phyloP scores from a whole-genome alignment of 805 yeast species.

The Kodamaea hsintzibuensis region DNA sequence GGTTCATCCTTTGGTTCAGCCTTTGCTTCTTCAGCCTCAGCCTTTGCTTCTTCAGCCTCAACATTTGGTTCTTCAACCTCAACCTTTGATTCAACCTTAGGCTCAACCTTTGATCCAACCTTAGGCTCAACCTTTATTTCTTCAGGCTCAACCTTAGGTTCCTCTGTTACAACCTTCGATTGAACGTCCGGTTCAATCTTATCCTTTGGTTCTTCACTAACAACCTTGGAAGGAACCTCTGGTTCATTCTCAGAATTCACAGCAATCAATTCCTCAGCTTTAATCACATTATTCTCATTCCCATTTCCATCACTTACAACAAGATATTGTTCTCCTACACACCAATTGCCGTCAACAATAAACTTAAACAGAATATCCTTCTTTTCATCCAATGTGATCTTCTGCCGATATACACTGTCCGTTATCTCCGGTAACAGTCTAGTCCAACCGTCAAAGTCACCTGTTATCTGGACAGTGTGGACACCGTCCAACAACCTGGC shows the following conservation, averaged over 20 bases:
- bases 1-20: neutral
- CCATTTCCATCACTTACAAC: conserved; percentile 35
- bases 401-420: conserved; percentile 21
- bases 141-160: neutral
- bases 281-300: conserved; percentile 35
- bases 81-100: neutral
- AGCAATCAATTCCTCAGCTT: conserved; percentile 4
- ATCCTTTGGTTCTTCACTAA: too few relatives aligned
- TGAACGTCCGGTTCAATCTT: too few relatives aligned
- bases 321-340: conserved; percentile 22
- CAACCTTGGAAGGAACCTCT: neutral
- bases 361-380: conserved; percentile 39
- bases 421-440: conserved; percentile 19
- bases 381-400: conserved; percentile 20
- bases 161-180: neutral
- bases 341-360: conserved; percentile 36
- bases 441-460: conserved; percentile 44
- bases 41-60: too few relatives aligned
- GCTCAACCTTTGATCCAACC: neutral
- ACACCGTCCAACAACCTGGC: conserved; percentile 11
- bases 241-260: neutral
- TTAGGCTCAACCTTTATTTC: neutral
- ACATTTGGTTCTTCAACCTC: neutral
- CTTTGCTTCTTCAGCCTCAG: neutral
- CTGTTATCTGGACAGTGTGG: conserved; percentile 36